Evolutionary conservation across 192 early-diverging fungal genomes (phyloP).

Genomic region (Umbelopsis vinacea): DNA sequence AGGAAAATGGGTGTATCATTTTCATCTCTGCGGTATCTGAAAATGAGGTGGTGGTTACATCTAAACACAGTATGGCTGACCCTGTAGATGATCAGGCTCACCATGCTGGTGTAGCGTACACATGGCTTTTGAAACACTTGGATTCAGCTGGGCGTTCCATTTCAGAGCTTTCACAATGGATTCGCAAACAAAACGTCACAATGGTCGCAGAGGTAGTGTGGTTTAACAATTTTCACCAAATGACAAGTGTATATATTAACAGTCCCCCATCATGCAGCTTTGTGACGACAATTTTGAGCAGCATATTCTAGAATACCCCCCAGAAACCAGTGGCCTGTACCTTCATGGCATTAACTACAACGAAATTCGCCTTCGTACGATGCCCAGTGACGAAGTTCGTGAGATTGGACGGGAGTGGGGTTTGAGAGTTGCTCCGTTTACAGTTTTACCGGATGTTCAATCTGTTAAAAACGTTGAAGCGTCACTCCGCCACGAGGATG

Average conservation of each 20-base stretch:
- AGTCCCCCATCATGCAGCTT: slow-evolving; percentile 59
- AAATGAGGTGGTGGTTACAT: slow-evolving; percentile 76
- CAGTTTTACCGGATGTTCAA: slow-evolving; percentile 55
- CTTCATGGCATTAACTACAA: slow-evolving; percentile 93
- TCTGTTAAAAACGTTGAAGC: slow-evolving; percentile 75
- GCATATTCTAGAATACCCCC: slow-evolving; percentile 87
- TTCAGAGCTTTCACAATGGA: slow-evolving; percentile 74
- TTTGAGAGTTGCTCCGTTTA: slow-evolving; percentile 59
- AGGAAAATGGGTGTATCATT: slow-evolving; percentile 98
- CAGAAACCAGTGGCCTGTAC: slow-evolving; percentile 80
- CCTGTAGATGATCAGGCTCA: slow-evolving; percentile 15
- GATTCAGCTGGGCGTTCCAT: slow-evolving; percentile 52
- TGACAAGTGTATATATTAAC: not conserved
- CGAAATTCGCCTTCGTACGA: slow-evolving; percentile 68
- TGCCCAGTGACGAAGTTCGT: slow-evolving; percentile 64
- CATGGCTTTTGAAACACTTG: slow-evolving; percentile 79
- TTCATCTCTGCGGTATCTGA: slow-evolving; percentile 72
- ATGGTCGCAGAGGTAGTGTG: slow-evolving; percentile 79
- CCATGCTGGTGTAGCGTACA: slow-evolving; percentile 66
- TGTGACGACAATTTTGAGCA: slow-evolving; percentile 97
- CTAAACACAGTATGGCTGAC: slow-evolving; percentile 77
- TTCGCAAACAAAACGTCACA: slow-evolving; percentile 75
- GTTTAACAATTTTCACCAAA: not conserved
- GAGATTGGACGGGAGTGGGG: slow-evolving; percentile 77
- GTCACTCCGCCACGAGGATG: slow-evolving; percentile 62